Base-by-base conservation (phyloP, 331 rosid genomes). In the Cydonia oblonga region DNA sequence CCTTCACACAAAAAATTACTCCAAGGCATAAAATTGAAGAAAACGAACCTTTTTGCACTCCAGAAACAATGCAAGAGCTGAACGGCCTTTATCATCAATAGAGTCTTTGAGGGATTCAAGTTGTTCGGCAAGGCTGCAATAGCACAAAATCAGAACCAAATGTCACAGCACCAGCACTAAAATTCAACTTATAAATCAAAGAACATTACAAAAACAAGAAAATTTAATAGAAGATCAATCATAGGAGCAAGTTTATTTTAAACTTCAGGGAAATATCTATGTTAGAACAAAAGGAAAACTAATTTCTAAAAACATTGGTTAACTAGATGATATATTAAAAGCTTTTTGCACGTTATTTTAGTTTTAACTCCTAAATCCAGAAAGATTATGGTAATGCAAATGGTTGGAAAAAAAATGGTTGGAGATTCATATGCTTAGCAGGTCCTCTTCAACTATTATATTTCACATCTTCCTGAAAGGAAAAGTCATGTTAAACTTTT, bases 71-170 rank as follows among this genome's bases (percentile, higher is more conserved):
- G 78, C 61, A 72, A 95, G 88, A 69, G 97, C 84, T 68, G 89
- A 79, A 66, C 68, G 73, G 70, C 84, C 96, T 72, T 63, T 32
- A 65, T 84, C 86, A 78, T 90, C 96, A 79, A 95, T 33, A 35
- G 98, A 89, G 66, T 83, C 85, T 30, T 57, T 72, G 76, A 95
- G 87, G 69, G 97, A 89, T 79, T 89, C 93, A 75, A 95, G 91
- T 86, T 91, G 96, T 81, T 95, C 97, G 2, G 96, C 77, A 67
- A 95, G 97, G 81, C 98, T 95, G 88, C 84, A 86, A 75, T 58
- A 77, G 69, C 71, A 52, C 64, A 75, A 56, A 83, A 38, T 61
- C 75, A 79, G n/a, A 69, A 19, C 35, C 54, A 58, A 51, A 54
- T 23, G 65, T 38, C 75, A 25, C 5, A 24, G 9, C 38, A 58